Percentiles rank a stretch among this genome's conserved stretches.
phyloP scores from a whole-genome alignment of 202 grass and related monocot species.

The Musa balbisiana region DNA sequence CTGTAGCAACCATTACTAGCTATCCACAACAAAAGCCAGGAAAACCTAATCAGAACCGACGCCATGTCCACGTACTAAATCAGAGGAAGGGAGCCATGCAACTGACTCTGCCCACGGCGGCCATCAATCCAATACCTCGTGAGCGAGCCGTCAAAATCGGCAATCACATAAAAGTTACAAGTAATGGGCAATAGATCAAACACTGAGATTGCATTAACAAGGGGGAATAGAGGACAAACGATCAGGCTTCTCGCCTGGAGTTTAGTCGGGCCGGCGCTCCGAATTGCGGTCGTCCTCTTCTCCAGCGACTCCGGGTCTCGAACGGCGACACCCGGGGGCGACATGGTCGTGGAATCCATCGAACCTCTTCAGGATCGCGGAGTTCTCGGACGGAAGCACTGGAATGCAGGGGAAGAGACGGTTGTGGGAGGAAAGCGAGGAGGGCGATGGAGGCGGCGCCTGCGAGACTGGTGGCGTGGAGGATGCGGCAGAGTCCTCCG shows the following conservation, averaged over 20 bases:
- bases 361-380: not conserved
- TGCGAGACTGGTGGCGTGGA: not conserved
- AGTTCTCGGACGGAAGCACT: not conserved
- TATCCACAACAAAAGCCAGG: slow-evolving; percentile 3
- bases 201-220: not conserved
- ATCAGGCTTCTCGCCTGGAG: slow-evolving; percentile 32
- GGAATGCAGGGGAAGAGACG: not conserved
- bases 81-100: not conserved
- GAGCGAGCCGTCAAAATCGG: slow-evolving; percentile 91
- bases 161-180: slow-evolving; percentile 51
- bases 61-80: not conserved
- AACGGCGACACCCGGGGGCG: slow-evolving; percentile 31
- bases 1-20: slow-evolving; percentile 34
- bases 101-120: slow-evolving; percentile 70
- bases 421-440: not conserved
- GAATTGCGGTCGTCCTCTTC: slow-evolving; percentile 48
- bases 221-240: not conserved
- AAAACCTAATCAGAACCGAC: not conserved
- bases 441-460: not conserved
- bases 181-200: not conserved
- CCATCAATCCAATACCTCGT: slow-evolving; percentile 86
- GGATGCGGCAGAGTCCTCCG: not conserved
- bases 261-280: slow-evolving; percentile 45
- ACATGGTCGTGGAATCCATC: slow-evolving; percentile 6
- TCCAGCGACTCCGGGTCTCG: slow-evolving; percentile 35